These are phyloP conservation scores for Heterobasidion annosum DNA, from an alignment of 1,284 basidiomycete genomes.

Conservation along the genomic window DNA sequence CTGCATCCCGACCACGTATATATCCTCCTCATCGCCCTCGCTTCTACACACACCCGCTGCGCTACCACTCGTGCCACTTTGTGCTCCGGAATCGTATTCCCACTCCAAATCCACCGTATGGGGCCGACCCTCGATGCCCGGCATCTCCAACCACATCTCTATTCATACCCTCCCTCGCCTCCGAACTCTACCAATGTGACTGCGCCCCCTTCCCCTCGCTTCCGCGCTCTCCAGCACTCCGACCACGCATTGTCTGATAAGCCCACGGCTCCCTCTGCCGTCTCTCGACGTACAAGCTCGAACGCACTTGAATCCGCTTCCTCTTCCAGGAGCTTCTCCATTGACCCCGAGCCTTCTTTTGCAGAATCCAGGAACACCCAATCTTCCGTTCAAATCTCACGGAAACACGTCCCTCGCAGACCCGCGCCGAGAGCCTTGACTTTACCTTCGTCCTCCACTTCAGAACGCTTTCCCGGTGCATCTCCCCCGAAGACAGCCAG, in stretches of 20 bases:
- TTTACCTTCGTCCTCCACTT: slow-evolving; percentile 3
- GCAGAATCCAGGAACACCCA: slow-evolving; percentile 2
- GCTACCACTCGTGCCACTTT: background rate
- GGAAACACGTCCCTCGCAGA: slow-evolving; percentile 7
- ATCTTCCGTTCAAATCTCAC: slow-evolving; percentile 14
- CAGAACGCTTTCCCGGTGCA: slow-evolving; percentile 3
- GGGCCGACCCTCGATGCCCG: background rate
- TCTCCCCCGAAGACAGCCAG: slow-evolving; percentile 22
- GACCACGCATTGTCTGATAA: background rate
- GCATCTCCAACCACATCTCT: background rate
- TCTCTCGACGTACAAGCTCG: slow-evolving; percentile 16
- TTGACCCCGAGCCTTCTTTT: background rate
- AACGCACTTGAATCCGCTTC: slow-evolving; percentile 9
- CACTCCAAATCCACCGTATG: background rate
- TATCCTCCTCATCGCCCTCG: background rate
- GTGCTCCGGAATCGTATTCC: background rate
- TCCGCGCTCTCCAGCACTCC: slow-evolving; percentile 1
- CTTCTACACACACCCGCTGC: background rate
- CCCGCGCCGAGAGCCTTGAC: slow-evolving; percentile 7
- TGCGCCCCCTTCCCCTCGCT: slow-evolving; percentile 1
- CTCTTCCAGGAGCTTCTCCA: slow-evolving; percentile 5
- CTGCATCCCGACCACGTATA: background rate
- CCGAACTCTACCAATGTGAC: slow-evolving; percentile 7
- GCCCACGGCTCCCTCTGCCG: slow-evolving; percentile 10
- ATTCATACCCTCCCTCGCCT: slow-evolving; percentile 1